Evolutionary conservation across 2,329 filamentous ascomycete genomes (phyloP).

Genomic region (Colletotrichum shisoi): DNA sequence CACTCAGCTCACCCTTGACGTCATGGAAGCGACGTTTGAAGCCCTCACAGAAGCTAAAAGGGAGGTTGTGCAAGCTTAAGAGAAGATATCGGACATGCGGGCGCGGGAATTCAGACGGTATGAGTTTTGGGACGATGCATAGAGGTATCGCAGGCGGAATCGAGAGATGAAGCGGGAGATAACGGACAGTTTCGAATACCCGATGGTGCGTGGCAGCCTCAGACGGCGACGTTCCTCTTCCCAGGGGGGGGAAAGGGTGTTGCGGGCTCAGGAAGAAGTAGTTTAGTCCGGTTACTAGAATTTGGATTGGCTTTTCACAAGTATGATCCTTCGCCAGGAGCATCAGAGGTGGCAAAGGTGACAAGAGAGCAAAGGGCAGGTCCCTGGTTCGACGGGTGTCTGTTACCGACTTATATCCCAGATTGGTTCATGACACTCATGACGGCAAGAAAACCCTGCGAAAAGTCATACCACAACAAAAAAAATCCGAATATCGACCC

Average conservation of each 20-base stretch:
- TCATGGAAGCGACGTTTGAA: constrained; percentile 11
- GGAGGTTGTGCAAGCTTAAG: neutral
- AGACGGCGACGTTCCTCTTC: neutral
- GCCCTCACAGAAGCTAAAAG: neutral
- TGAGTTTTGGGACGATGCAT: neutral
- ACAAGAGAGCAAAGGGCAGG: neutral
- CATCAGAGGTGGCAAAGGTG: neutral
- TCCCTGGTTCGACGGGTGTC: neutral
- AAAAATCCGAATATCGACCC: too few species aligned
- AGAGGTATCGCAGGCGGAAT: neutral
- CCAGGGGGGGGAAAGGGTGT: too few species aligned
- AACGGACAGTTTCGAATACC: neutral
- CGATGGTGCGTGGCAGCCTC: neutral
- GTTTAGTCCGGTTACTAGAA: neutral
- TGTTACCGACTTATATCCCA: neutral
- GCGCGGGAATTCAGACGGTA: neutral
- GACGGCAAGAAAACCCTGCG: neutral
- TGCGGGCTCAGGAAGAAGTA: neutral
- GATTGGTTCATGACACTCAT: neutral
- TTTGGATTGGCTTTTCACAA: neutral
- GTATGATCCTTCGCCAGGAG: neutral
- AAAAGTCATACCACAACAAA: neutral
- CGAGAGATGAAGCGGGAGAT: neutral
- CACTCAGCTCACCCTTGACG: constrained; percentile 3
- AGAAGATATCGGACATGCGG: neutral